These are phyloP conservation scores for Sugiyamaella valdiviana DNA, from an alignment of 805 yeast species.

Conservation along the genomic window DNA sequence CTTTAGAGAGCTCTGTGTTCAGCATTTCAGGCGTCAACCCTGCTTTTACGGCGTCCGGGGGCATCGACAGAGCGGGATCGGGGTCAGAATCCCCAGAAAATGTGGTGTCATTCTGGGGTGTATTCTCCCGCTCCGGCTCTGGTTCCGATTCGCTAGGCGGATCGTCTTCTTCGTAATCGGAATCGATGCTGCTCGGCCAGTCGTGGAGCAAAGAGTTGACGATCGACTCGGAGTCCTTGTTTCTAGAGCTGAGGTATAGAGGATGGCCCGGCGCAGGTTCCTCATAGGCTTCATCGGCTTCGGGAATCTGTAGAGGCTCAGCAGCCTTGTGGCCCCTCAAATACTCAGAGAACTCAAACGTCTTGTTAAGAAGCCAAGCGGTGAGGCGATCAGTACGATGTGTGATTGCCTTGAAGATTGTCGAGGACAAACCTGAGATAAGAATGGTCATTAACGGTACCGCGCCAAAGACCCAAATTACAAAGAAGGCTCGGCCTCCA, in stretches of 20 bases:
- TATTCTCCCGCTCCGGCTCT: neutral
- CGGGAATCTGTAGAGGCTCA: neutral
- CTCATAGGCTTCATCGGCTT: neutral
- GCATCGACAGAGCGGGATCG: too few species aligned
- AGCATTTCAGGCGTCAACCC: too few species aligned
- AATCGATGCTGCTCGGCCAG: conserved; percentile 2
- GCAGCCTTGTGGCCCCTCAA: neutral
- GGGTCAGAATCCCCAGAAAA: too few species aligned
- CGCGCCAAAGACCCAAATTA: conserved; percentile 75
- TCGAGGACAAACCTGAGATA: conserved; percentile 66
- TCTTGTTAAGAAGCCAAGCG: conserved; percentile 12
- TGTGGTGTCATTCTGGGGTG: too few species aligned
- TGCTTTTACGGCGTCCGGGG: too few species aligned
- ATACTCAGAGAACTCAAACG: neutral
- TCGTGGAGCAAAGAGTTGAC: neutral
- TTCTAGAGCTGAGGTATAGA: neutral
- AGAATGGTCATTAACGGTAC: conserved; percentile 83
- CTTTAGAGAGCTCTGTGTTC: too few species aligned
- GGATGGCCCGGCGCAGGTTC: neutral
- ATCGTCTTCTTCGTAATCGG: neutral
- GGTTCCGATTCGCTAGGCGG: neutral
- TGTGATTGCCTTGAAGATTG: conserved; percentile 24
- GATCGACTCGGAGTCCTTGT: neutral
- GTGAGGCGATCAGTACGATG: conserved; percentile 16
- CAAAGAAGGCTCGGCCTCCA: conserved; percentile 68